A percentile compares a stretch with the other conserved stretches of the same genome.
phyloP scores from a whole-genome alignment of 306 rosid species.

The Pachyrhizus erosus region DNA sequence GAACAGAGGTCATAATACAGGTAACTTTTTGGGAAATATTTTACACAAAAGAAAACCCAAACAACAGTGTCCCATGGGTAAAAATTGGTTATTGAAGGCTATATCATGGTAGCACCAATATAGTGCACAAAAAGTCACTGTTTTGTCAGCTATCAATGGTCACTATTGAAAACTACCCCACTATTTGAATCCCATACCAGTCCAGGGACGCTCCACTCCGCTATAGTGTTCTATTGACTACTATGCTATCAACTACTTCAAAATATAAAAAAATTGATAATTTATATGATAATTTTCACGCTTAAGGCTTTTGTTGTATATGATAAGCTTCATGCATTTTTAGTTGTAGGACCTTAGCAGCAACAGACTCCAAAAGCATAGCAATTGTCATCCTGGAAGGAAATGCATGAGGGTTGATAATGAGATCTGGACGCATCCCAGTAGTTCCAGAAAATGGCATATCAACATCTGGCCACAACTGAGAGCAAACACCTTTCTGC shows the following conservation, averaged over 20 bases:
- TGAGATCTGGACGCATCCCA: constrained; percentile 99
- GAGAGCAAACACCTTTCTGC: constrained; percentile 99
- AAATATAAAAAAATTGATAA: background rate
- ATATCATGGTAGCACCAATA: background rate
- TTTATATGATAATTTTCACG: background rate
- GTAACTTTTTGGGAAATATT: background rate
- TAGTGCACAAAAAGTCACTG: background rate
- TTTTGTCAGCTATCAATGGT: background rate
- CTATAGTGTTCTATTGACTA: background rate
- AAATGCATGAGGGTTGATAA: constrained; percentile 98
- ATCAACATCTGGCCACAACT: constrained; percentile 97
- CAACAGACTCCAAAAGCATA: constrained; percentile 96
- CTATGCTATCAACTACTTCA: background rate
- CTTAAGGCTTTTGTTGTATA: background rate
- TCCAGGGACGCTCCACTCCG: background rate
- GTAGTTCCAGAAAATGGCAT: constrained; percentile 96
- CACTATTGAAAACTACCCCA: background rate
- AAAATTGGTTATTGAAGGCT: background rate
- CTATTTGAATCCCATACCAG: background rate
- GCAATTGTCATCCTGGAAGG: constrained; percentile 99
- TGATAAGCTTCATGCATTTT: background rate
- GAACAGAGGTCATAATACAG: background rate
- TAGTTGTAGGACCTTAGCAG: constrained; percentile 78
- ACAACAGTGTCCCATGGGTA: background rate
- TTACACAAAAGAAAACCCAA: background rate